A percentile compares a stretch with the other conserved stretches of the same genome.
These are phyloP conservation scores for Trapa incisa DNA, from an alignment of 345 rosid species.

Conservation along the genomic window DNA sequence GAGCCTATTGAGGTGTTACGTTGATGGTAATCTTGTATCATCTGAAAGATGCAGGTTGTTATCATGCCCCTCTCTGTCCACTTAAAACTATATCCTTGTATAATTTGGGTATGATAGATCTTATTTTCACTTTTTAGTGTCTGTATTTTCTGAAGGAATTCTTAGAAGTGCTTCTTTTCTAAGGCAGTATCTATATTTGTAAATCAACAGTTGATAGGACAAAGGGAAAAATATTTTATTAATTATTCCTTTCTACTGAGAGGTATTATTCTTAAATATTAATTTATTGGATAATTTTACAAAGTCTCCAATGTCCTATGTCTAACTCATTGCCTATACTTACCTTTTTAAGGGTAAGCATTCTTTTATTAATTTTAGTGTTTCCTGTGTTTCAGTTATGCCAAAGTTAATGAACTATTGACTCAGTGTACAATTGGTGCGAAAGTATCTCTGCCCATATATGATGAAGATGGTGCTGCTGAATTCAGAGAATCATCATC, in stretches of 20 bases:
- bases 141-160: not conserved
- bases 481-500: conserved; percentile 43
- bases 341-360: not conserved
- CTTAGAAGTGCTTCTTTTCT: not conserved
- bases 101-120: not conserved
- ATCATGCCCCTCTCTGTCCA: not conserved
- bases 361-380: not conserved
- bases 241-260: not conserved
- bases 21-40: conserved; percentile 73
- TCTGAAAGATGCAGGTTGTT: conserved; percentile 95
- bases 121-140: not conserved
- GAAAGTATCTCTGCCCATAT: conserved; percentile 36
- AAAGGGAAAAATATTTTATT: not conserved
- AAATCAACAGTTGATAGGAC: not conserved
- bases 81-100: not conserved
- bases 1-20: conserved; percentile 69
- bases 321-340: not conserved
- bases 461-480: conserved; percentile 41
- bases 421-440: conserved; percentile 69
- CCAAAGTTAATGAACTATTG: conserved; percentile 71
- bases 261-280: not conserved
- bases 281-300: not conserved
- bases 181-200: not conserved
- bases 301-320: not conserved
- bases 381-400: conserved; percentile 49